Evolutionary conservation across 768 basidiomycete genomes (phyloP).

Genomic region (Rhizopogon vulgaris): DNA sequence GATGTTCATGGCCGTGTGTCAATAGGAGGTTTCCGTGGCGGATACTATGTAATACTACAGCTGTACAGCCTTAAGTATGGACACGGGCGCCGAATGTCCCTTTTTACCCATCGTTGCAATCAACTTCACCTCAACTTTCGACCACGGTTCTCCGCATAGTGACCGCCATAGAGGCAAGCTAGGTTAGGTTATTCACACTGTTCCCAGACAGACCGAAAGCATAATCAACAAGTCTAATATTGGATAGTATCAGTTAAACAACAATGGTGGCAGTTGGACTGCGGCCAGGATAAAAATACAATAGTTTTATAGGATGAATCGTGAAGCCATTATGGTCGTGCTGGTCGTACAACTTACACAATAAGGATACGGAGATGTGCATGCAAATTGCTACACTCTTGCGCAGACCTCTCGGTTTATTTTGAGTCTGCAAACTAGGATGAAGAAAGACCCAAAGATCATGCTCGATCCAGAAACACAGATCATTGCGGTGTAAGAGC

Average conservation of each 20-base stretch:
- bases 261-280: no score
- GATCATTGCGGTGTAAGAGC: conserved; percentile 46
- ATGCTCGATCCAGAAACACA: conserved; percentile 54
- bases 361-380: conserved; percentile 21
- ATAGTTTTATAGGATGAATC: neutral
- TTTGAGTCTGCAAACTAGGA: conserved; percentile 43
- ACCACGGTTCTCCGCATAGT: neutral
- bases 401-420: conserved; percentile 38
- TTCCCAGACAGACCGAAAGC: conserved; percentile 2
- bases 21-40: neutral
- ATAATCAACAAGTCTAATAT: neutral
- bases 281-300: neutral
- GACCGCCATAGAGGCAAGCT: neutral
- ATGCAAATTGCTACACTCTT: conserved; percentile 32
- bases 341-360: conserved; percentile 8
- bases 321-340: neutral
- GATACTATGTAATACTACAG: neutral
- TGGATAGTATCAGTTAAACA: neutral
- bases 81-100: neutral
- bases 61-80: neutral
- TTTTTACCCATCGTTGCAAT: neutral
- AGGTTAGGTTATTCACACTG: neutral
- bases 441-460: conserved; percentile 52
- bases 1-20: conserved; percentile 42
- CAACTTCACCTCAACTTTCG: neutral